Base-by-base conservation (phyloP, 495 filamentous ascomycete species). In the Margaritispora aquatica region DNA sequence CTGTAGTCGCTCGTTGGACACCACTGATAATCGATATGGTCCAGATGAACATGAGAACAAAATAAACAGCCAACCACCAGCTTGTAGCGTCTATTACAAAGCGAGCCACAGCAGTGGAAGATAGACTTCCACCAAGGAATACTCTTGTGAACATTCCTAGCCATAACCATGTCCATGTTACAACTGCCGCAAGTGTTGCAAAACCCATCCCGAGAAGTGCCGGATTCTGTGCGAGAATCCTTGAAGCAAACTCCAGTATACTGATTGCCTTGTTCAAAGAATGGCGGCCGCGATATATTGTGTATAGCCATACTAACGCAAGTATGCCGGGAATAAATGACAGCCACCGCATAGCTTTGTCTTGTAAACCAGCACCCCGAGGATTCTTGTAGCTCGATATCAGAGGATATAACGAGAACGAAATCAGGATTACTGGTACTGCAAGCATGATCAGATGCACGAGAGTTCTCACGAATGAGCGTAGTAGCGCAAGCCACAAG, bases 111-210 rank as follows among this genome's bases (percentile, higher is more conserved):
- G 74, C 77, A 44, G 27, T 54, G 5, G 69, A 80, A 9, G 84
- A 80, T 59, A 90, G 79, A 68, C 88, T 88, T 2, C 92, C 94
- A 20, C 87, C 89, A 41, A 97, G 82, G 70, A 98, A 98, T 47
- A 97, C 84, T 24, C 92, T 81, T 1, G 90, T 94, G 71, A 98
- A 98, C 94, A 97, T 97, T 64, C 84, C 82, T 68, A 97, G 82
- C 94, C 94, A 98, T 10, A 88, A 65, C 94, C 94, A 98, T 1
- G 91, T 96, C 88, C 92, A 97, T 8, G 81, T 74, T 10, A 95
- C 86, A 44, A 96, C 84, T 31, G 80, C 75, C 10, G 75, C 78
- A n/a, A 98, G 80, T 24, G 85, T 88, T 27, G 74, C 85, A 62
- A 97, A 83, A 20, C 92, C 93, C 26, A 97, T 78, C 2, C 86